A percentile compares a stretch with the other conserved stretches of the same genome.
These are phyloP conservation scores for Claviceps citrina DNA, from an alignment of 2,329 filamentous ascomycete species.

Conservation along the genomic window DNA sequence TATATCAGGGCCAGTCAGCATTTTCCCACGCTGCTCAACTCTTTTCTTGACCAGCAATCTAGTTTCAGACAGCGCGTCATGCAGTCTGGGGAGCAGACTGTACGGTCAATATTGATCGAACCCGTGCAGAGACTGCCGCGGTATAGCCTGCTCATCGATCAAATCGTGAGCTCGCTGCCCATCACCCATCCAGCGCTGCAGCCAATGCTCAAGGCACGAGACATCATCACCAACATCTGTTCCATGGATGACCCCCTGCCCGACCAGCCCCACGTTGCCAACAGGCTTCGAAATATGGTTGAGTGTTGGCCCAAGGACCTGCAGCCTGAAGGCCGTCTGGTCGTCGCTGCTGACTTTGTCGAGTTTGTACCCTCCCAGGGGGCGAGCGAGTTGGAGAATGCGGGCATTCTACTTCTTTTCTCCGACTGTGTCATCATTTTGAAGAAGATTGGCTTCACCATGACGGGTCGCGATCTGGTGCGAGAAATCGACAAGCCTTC, in stretches of 20 bases:
- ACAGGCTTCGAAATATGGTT: slow-evolving; percentile 60
- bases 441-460: slow-evolving; percentile 49
- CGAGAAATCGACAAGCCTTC: slow-evolving; percentile 75
- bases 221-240: slow-evolving; percentile 92
- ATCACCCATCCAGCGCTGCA: slow-evolving; percentile 73
- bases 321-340: slow-evolving; percentile 60
- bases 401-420: slow-evolving; percentile 70
- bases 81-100: slow-evolving; percentile 73
- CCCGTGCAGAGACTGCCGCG: slow-evolving; percentile 87
- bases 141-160: slow-evolving; percentile 92
- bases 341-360: slow-evolving; percentile 65
- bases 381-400: slow-evolving; percentile 27
- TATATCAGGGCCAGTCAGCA: slow-evolving; percentile 85
- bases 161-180: slow-evolving; percentile 75
- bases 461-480: slow-evolving; percentile 60
- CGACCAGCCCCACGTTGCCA: slow-evolving; percentile 59
- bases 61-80: slow-evolving; percentile 69
- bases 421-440: slow-evolving; percentile 66
- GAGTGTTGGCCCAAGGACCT: slow-evolving; percentile 61
- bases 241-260: slow-evolving; percentile 62
- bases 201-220: slow-evolving; percentile 70
- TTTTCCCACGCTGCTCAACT: slow-evolving; percentile 67
- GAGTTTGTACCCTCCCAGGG: slow-evolving; percentile 55
- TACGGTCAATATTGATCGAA: slow-evolving; percentile 87
- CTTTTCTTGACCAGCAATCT: slow-evolving; percentile 64